phyloP scores from a whole-genome alignment of 1,284 basidiomycete genomes.

The Ustilago curta region DNA sequence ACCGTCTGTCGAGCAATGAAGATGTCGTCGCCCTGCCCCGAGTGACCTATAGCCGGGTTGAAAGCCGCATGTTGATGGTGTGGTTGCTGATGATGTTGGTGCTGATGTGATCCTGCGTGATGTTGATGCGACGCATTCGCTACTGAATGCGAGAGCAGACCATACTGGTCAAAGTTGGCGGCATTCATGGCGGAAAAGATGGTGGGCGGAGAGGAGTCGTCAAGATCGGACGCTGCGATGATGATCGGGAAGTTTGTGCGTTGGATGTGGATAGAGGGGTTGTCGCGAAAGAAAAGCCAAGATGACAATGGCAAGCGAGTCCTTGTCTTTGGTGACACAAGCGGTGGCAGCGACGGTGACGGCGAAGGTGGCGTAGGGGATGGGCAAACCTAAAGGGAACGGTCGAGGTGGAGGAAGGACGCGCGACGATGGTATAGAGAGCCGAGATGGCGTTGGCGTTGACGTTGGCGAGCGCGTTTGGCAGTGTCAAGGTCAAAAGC shows the following conservation, averaged over 20 bases:
- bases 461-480: conserved; percentile 25
- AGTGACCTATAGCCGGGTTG: conserved; percentile 45
- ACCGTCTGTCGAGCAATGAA: conserved; percentile 52
- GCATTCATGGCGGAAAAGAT: conserved; percentile 54
- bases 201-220: conserved; percentile 41
- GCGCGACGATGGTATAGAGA: conserved; percentile 17
- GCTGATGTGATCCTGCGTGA: conserved; percentile 48
- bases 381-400: background rate
- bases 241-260: conserved; percentile 14
- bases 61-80: conserved; percentile 48
- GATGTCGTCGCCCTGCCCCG: conserved; percentile 49
- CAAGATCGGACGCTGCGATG: conserved; percentile 46
- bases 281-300: background rate
- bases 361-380: background rate
- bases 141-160: conserved; percentile 49
- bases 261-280: background rate
- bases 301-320: background rate
- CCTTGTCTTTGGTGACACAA: background rate
- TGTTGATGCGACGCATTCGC: conserved; percentile 48
- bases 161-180: conserved; percentile 53
- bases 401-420: conserved; percentile 18
- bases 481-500: background rate
- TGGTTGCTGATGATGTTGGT: conserved; percentile 42
- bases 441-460: conserved; percentile 15
- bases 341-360: background rate